phyloP scores from a whole-genome alignment of 2,329 filamentous ascomycete genomes.

The Monilinia vaccinii-corymbosi region DNA sequence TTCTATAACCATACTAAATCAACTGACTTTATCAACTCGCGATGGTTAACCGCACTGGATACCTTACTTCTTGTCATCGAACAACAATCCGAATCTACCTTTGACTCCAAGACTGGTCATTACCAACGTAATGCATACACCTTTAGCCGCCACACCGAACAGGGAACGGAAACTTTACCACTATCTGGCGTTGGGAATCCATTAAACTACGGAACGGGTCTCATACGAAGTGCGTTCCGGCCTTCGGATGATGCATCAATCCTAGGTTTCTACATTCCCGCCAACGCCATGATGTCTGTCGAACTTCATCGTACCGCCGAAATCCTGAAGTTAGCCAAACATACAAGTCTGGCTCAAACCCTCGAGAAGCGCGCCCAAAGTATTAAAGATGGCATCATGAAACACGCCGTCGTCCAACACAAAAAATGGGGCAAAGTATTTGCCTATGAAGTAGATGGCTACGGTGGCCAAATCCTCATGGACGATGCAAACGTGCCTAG shows the following conservation, averaged over 20 bases:
- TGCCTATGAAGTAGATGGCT: constrained; percentile 82
- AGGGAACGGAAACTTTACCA: constrained; percentile 83
- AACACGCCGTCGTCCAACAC: constrained; percentile 73
- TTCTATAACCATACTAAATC: constrained; percentile 75
- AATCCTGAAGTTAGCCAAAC: constrained; percentile 51
- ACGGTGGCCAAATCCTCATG: constrained; percentile 75
- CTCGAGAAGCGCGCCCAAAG: constrained; percentile 49
- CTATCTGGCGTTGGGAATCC: constrained; percentile 85
- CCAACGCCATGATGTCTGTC: constrained; percentile 92
- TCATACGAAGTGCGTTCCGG: constrained; percentile 85
- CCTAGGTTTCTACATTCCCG: constrained; percentile 87
- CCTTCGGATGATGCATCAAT: constrained; percentile 94
- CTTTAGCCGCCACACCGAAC: constrained; percentile 71
- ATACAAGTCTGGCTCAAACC: constrained; percentile 43
- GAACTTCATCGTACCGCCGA: constrained; percentile 69
- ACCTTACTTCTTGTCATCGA: constrained; percentile 66
- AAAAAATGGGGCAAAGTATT: constrained; percentile 70
- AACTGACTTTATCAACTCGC: constrained; percentile 63
- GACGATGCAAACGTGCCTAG: constrained; percentile 85
- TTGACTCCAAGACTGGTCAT: constrained; percentile 55
- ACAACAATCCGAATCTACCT: constrained; percentile 73
- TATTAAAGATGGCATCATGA: constrained; percentile 71
- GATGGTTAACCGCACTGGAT: constrained; percentile 73
- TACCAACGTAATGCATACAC: constrained; percentile 73
- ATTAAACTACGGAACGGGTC: constrained; percentile 70